phyloP scores from a whole-genome alignment of 352 stramenopile genomes.

The Phytophthora idaei region DNA sequence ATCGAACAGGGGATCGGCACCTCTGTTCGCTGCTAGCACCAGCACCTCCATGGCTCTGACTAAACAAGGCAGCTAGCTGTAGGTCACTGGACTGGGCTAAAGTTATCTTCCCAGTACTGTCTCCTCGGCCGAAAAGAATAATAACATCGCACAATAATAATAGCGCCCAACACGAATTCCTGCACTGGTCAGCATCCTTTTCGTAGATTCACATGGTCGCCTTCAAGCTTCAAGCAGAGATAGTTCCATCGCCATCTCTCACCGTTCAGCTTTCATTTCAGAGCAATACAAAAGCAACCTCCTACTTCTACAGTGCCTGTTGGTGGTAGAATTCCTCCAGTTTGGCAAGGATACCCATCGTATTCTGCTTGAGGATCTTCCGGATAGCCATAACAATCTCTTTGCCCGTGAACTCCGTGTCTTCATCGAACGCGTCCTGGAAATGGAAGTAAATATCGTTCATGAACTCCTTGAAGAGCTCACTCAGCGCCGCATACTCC shows the following conservation, averaged over 20 bases:
- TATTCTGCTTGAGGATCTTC: conserved; percentile 88
- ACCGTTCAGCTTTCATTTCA: neutral
- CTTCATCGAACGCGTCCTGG: conserved; percentile 85
- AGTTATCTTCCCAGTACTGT: conserved; percentile 17
- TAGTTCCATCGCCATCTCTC: conserved; percentile 21
- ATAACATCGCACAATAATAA: neutral
- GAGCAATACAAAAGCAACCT: too few relatives aligned
- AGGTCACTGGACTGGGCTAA: conserved; percentile 7
- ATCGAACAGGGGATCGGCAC: conserved; percentile 27
- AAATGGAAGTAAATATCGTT: conserved; percentile 90
- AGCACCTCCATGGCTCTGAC: conserved; percentile 41
- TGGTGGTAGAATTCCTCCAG: conserved; percentile 78
- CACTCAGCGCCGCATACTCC: conserved; percentile 62
- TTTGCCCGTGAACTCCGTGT: conserved; percentile 82
- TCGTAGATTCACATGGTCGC: neutral
- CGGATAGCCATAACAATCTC: conserved; percentile 83
- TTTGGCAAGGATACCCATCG: conserved; percentile 74
- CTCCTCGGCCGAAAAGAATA: too few relatives aligned
- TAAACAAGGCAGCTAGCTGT: conserved; percentile 13
- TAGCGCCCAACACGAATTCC: neutral
- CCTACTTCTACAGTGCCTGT: conserved; percentile 33
- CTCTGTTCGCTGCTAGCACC: conserved; percentile 35
- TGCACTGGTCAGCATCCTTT: conserved; percentile 11
- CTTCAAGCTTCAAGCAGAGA: conserved; percentile 11
- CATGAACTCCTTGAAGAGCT: conserved; percentile 86